Base-by-base conservation (phyloP, 2,329 filamentous ascomycete species). In the Aspergillus fumigatus region DNA sequence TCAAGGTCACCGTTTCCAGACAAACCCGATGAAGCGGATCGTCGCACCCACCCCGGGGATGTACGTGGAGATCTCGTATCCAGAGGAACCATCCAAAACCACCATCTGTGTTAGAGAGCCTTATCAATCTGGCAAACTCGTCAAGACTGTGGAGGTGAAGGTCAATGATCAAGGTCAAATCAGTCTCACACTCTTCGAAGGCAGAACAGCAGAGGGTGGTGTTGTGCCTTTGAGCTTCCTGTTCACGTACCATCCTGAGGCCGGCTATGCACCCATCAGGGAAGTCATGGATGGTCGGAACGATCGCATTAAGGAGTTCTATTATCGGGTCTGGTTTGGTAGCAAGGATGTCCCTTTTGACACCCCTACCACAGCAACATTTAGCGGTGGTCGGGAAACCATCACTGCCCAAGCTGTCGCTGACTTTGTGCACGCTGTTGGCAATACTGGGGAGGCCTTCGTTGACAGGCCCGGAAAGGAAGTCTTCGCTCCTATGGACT, bases 251-350 rank as follows among this genome's bases (percentile, higher is more conserved):
- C 90, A 92, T 71, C 94, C 94, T 1, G 93, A 97, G 75, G 88
- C 91, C 55, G 94, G 94, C 29, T 99, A 97, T 72, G 93, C 95
- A n/a, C 94, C 94, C 19, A 96, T 99, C 65, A 88, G 88, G 59
- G 94, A 99, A 75, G 89, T 97, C 61, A 99, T 99, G 94, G 85
- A 92, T 38, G 88, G 85, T 54, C 91, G 94, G 70, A 99, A 99
- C 72, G 93, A 99, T 72, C 89, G 91, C 62, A 97, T 99, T 81
- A 99, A 99, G 82, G 90, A 96, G 75, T 99, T 99, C 75, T 99
- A 99, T 82, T 99, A 96, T 86, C 87, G 88, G 65, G 88, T 95
- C 63, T 99, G 94, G 94, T 99, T 99, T 67, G 94, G 92, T 45
- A 84, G 92, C 58, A 92, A 96, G 69, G 77, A 82, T 47, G 82